Conservation (phyloP, 805 yeast genomes). For the Sugiyamaella marilandica region DNA sequence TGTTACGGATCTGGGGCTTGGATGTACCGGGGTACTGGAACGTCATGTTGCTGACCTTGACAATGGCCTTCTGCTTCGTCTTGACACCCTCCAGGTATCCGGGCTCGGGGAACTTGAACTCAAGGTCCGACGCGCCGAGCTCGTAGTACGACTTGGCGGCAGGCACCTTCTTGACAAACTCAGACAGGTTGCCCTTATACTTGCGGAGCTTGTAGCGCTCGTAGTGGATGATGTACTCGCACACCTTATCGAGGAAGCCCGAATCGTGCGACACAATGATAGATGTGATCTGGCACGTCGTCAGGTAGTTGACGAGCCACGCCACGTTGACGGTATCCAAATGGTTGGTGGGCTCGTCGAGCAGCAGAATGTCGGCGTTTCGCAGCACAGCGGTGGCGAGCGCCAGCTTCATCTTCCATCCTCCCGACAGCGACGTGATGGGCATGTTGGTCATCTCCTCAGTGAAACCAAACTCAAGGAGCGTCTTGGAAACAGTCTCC, state of each 20-base stretch:
- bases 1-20: constrained; percentile 88
- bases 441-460: constrained; percentile 93
- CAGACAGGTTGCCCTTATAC: constrained; percentile 99
- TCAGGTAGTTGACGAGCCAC: constrained; percentile 88
- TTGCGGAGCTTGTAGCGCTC: constrained; percentile 99
- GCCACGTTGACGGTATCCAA: constrained; percentile 89
- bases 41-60: constrained; percentile 92
- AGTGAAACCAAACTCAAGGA: constrained; percentile 87
- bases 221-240: constrained; percentile 98
- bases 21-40: constrained; percentile 99
- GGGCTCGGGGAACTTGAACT: constrained; percentile 98
- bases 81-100: constrained; percentile 99
- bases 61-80: constrained; percentile 99
- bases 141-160: constrained; percentile 98
- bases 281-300: constrained; percentile 84
- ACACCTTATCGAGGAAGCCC: constrained; percentile 96
- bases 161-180: constrained; percentile 98
- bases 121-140: constrained; percentile 95
- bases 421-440: constrained; percentile 96
- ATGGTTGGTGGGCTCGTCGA: constrained; percentile 98
- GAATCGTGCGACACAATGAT: constrained; percentile 97
- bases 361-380: constrained; percentile 89
- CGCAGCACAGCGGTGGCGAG: constrained; percentile 98
- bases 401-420: constrained; percentile 84
- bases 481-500: constrained; percentile 68